Evolutionary conservation across 108 stramenopile genomes (phyloP).

Genomic region (Skeletonema costatum): DNA sequence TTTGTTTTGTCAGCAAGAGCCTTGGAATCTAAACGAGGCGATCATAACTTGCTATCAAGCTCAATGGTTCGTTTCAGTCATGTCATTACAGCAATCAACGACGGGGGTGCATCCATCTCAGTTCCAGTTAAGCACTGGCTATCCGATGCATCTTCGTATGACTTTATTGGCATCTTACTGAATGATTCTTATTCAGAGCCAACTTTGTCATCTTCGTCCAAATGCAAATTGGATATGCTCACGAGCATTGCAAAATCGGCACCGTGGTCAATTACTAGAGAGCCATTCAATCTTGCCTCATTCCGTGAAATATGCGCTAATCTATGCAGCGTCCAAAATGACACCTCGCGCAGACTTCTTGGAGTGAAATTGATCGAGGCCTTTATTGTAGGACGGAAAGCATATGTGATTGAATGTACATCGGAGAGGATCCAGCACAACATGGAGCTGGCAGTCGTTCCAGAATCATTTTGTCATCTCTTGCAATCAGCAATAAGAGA

Average conservation of each 20-base stretch:
- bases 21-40: background rate
- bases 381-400: conserved; percentile 32
- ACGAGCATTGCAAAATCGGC: conserved; percentile 19
- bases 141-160: conserved; percentile 29
- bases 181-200: conserved; percentile 9
- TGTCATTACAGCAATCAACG: conserved; percentile 23
- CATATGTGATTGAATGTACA: conserved; percentile 9
- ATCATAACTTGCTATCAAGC: background rate
- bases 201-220: conserved; percentile 1
- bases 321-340: conserved; percentile 15
- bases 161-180: conserved; percentile 41
- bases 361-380: conserved; percentile 45
- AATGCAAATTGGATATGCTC: conserved; percentile 27
- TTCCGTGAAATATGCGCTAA: conserved; percentile 38
- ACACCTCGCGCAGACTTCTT: conserved; percentile 5
- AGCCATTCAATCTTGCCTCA: conserved; percentile 49
- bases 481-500: conserved; percentile 27
- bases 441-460: conserved; percentile 20
- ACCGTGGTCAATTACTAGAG: conserved; percentile 38
- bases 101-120: background rate
- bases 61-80: conserved; percentile 16
- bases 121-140: conserved; percentile 39
- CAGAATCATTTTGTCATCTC: conserved; percentile 34
- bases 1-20: conserved; percentile 24
- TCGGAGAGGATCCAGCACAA: background rate